Conservation (phyloP, 2,329 filamentous ascomycete genomes). For the Intubia oerlemansii region DNA sequence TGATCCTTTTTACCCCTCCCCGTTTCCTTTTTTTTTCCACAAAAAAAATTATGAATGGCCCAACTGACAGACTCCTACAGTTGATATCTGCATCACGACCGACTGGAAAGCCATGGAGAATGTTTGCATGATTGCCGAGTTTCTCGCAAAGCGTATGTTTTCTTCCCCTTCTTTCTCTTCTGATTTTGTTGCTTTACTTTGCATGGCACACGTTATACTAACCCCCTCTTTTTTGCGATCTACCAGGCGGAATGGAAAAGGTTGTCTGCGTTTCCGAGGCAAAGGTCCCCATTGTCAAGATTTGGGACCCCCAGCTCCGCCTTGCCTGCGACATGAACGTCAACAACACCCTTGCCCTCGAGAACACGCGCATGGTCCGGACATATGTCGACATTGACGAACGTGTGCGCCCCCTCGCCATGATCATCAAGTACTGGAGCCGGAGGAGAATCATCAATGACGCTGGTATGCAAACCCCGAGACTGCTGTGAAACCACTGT, state of each 20-base stretch:
- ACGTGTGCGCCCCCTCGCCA: conserved; percentile 74
- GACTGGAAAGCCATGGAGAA: conserved; percentile 70
- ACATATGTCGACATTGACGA: conserved; percentile 90
- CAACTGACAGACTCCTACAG: conserved; percentile 21
- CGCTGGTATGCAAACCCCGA: conserved; percentile 38
- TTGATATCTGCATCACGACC: conserved; percentile 95
- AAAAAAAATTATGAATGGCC: not conserved
- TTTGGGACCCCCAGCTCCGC: conserved; percentile 85
- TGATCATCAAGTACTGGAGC: conserved; percentile 97
- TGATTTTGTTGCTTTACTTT: too few species aligned
- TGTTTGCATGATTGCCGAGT: conserved; percentile 76
- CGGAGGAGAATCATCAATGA: conserved; percentile 84
- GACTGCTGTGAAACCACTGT: too few species aligned
- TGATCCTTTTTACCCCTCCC: too few species aligned
- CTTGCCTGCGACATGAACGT: conserved; percentile 96
- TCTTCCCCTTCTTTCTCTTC: not conserved
- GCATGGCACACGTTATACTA: too few species aligned
- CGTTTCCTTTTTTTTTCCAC: too few species aligned
- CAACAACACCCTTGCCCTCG: conserved; percentile 84
- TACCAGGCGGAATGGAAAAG: conserved; percentile 77
- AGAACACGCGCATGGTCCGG: conserved; percentile 95
- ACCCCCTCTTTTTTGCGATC: not conserved
- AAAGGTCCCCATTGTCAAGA: conserved; percentile 95
- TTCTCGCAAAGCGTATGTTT: conserved; percentile 64
- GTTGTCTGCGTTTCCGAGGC: conserved; percentile 88